A percentile compares a stretch with the other conserved stretches of the same genome.
Conservation (phyloP, 345 rosid species). For the Rhodamnia rubescens region DNA sequence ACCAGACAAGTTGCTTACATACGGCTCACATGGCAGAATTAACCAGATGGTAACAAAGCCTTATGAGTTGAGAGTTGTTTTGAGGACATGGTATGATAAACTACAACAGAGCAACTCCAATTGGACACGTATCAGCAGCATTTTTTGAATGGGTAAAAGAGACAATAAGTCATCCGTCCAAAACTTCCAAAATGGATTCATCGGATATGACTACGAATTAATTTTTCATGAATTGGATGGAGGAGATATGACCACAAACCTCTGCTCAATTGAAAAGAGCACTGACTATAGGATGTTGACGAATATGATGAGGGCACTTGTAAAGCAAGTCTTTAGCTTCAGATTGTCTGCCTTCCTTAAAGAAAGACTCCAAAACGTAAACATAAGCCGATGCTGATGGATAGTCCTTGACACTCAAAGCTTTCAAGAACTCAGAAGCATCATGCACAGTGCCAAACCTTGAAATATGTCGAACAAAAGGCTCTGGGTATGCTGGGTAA, state of each 20-base stretch:
- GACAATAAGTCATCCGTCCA: neutral
- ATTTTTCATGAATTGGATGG: neutral
- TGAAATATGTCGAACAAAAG: constrained; percentile 52
- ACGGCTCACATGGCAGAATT: neutral
- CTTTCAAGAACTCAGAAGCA: constrained; percentile 54
- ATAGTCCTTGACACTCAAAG: constrained; percentile 43
- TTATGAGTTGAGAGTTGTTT: neutral
- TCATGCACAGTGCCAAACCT: constrained; percentile 64
- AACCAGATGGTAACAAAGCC: neutral
- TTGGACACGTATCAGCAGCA: neutral
- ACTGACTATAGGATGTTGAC: constrained; percentile 43
- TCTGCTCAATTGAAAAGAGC: constrained; percentile 48
- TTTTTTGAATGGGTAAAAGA: neutral
- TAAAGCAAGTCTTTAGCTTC: constrained; percentile 71
- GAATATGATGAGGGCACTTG: constrained; percentile 67
- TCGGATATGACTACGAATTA: neutral
- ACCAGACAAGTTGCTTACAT: neutral
- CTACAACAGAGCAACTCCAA: neutral
- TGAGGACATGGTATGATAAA: neutral
- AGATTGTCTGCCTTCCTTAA: constrained; percentile 59
- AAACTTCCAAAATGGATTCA: neutral
- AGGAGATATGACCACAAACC: neutral
- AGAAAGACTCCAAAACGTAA: constrained; percentile 45
- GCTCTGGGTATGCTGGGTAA: constrained; percentile 47
- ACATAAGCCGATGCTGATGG: constrained; percentile 49